Evolutionary conservation across 148 eudicot genomes (phyloP).

Genomic region (Rhododendron henanense): DNA sequence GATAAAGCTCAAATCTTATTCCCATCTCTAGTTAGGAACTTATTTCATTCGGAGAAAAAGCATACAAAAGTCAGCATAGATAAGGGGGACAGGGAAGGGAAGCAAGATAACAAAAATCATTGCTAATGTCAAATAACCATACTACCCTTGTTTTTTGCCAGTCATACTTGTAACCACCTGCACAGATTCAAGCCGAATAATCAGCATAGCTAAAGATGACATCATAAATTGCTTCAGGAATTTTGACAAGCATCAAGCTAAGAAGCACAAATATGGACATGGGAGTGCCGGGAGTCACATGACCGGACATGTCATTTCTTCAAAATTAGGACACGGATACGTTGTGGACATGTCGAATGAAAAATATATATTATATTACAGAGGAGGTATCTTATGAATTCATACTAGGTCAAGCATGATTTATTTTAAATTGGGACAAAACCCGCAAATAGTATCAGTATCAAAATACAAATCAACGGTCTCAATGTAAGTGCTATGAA

Average conservation of each 20-base stretch:
- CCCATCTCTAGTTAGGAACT: constrained; percentile 10
- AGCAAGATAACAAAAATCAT: neutral
- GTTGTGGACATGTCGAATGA: neutral
- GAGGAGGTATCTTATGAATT: neutral
- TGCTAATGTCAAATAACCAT: constrained; percentile 14
- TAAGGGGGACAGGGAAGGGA: neutral
- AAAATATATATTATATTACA: too few species aligned
- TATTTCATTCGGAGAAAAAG: neutral
- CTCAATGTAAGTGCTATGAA: neutral
- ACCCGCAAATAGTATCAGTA: neutral
- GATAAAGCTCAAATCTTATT: constrained; percentile 12
- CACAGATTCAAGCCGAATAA: constrained; percentile 14
- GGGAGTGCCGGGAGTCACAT: neutral
- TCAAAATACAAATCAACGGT: neutral
- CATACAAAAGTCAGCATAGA: neutral
- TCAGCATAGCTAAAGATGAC: neutral
- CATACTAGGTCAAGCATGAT: neutral
- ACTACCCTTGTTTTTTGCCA: constrained; percentile 50
- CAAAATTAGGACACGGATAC: neutral
- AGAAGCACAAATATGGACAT: neutral
- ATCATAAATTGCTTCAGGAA: neutral
- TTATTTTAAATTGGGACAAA: neutral
- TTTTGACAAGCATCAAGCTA: neutral
- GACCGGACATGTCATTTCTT: neutral
- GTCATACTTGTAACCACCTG: constrained; percentile 87